Conservation (phyloP, 1,284 basidiomycete species). For the Tilletia setariae region DNA sequence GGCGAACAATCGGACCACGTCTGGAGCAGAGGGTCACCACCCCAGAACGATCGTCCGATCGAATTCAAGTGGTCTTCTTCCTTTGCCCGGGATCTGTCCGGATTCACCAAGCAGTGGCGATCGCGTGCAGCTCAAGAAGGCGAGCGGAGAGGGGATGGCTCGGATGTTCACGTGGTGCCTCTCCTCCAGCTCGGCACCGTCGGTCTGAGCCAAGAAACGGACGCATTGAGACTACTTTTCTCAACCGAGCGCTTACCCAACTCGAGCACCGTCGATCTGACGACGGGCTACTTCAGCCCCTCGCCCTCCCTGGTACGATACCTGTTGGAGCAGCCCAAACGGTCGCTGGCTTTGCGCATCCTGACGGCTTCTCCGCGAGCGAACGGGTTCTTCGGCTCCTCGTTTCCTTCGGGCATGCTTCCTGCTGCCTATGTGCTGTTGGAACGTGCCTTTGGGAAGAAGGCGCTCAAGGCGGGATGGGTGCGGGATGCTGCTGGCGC, state of each 20-base stretch:
- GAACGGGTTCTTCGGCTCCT: conserved; percentile 90
- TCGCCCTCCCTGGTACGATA: conserved; percentile 64
- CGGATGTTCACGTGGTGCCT: conserved; percentile 49
- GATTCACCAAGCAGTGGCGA: neutral
- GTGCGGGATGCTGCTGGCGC: conserved; percentile 55
- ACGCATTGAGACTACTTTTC: conserved; percentile 38
- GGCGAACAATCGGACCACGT: conserved; percentile 20
- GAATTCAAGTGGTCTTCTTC: neutral
- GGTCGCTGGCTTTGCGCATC: conserved; percentile 61
- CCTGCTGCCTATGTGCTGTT: conserved; percentile 91
- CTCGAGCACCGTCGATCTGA: conserved; percentile 55
- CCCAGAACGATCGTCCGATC: neutral
- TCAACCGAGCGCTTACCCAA: neutral
- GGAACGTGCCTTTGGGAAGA: conserved; percentile 75
- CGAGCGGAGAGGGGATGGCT: neutral
- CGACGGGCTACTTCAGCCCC: conserved; percentile 91
- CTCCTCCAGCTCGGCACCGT: conserved; percentile 56
- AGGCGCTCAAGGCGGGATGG: conserved; percentile 57
- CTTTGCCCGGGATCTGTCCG: neutral
- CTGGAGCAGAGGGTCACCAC: neutral
- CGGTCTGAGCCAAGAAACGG: conserved; percentile 54
- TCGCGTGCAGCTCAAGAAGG: neutral
- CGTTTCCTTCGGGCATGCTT: conserved; percentile 82
- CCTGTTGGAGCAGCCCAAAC: conserved; percentile 15
- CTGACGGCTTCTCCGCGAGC: conserved; percentile 78